Conservation (phyloP, 2,329 filamentous ascomycete species). For the Dactylellina drechsleri region DNA sequence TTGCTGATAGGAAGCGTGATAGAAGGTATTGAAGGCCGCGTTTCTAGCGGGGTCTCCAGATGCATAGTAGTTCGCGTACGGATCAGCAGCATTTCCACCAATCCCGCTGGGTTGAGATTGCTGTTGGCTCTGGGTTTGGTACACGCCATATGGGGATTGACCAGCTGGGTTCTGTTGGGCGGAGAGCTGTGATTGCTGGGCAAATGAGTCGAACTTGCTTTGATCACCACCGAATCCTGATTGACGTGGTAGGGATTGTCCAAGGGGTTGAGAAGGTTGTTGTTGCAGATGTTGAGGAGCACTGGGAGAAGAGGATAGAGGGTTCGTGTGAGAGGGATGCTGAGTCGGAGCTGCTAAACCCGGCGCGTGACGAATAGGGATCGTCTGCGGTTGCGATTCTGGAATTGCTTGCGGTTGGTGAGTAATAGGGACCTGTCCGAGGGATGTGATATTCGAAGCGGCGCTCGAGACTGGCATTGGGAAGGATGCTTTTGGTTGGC, state of each 20-base stretch:
- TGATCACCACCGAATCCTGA: slow-evolving; percentile 75
- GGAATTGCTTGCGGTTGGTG: slow-evolving; percentile 60
- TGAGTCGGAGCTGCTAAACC: slow-evolving; percentile 64
- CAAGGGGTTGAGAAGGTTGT: slow-evolving; percentile 68
- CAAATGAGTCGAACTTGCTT: slow-evolving; percentile 75
- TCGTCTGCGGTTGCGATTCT: slow-evolving; percentile 63
- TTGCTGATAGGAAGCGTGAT: slow-evolving; percentile 66
- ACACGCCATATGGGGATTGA: slow-evolving; percentile 55
- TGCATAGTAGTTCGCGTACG: slow-evolving; percentile 41
- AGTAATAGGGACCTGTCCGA: slow-evolving; percentile 62
- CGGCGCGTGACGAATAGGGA: slow-evolving; percentile 68
- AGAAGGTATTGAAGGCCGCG: slow-evolving; percentile 34
- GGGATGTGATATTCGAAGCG: slow-evolving; percentile 19
- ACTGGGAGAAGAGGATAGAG: slow-evolving; percentile 75
- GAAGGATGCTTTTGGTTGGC: slow-evolving; percentile 84
- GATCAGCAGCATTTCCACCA: slow-evolving; percentile 27
- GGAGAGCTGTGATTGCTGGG: slow-evolving; percentile 63
- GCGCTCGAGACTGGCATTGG: slow-evolving; percentile 70
- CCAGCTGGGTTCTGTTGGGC: slow-evolving; percentile 60
- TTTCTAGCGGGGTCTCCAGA: slow-evolving; percentile 31
- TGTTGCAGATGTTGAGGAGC: slow-evolving; percentile 76
- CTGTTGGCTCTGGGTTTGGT: slow-evolving; percentile 56
- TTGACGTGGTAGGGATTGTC: slow-evolving; percentile 68
- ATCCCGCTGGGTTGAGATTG: slow-evolving; percentile 21
- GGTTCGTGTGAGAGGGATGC: slow-evolving; percentile 74